Conservation (phyloP, 768 basidiomycete genomes). For the Naganishia antarctica region DNA sequence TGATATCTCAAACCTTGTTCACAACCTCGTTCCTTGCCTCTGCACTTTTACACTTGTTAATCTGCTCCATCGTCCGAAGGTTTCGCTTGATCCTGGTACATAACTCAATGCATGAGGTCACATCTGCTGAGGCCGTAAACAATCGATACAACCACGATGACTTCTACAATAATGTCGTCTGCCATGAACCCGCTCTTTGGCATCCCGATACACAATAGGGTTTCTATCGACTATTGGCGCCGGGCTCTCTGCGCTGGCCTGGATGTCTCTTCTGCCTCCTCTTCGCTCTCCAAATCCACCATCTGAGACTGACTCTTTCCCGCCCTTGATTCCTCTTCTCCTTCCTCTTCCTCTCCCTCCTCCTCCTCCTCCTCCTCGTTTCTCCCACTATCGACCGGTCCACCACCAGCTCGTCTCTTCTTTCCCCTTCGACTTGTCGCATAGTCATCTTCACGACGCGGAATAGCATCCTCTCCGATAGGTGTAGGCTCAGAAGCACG, state of each 20-base stretch:
- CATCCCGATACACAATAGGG: not conserved
- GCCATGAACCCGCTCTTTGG: too few species aligned
- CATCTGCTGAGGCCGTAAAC: too few species aligned
- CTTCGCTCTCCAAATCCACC: slow-evolving; percentile 7
- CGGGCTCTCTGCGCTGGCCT: slow-evolving; percentile 11
- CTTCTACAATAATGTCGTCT: too few species aligned
- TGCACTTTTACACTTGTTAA: too few species aligned
- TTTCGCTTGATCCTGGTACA: too few species aligned
- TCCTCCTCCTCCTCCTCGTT: slow-evolving; percentile 31
- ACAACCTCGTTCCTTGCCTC: too few species aligned
- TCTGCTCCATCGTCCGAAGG: too few species aligned
- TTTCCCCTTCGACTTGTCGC: slow-evolving; percentile 23
- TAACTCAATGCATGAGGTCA: too few species aligned
- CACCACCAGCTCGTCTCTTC: slow-evolving; percentile 23
- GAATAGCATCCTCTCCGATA: slow-evolving; percentile 41
- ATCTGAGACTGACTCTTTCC: not conserved
- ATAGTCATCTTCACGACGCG: slow-evolving; percentile 31
- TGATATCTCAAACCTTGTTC: not conserved
- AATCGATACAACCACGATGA: too few species aligned
- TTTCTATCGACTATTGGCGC: not conserved
- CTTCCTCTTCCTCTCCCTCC: slow-evolving; percentile 19
- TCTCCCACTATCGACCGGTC: slow-evolving; percentile 9
- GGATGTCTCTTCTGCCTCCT: not conserved
- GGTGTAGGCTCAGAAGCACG: slow-evolving; percentile 23
- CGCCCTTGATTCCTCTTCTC: not conserved